Base-by-base conservation (phyloP, 352 stramenopile species). In the Peronospora farinosa region DNA sequence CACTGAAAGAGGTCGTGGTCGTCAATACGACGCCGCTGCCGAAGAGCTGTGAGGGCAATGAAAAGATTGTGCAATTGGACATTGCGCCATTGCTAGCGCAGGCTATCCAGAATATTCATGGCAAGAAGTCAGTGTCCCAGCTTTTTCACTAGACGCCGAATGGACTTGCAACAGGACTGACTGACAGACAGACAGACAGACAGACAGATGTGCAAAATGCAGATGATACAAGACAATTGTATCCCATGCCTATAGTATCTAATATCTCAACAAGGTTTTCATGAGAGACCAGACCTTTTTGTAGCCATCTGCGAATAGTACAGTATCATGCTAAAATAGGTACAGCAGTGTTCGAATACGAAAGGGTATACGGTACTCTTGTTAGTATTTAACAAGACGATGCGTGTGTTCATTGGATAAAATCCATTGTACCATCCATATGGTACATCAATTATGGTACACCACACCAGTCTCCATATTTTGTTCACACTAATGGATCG, bases 21-120 rank as follows among this genome's bases (percentile, higher is more conserved):
- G 83, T 93, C 38, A 95, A 95, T 77, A 95, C 85, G 32, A 92
- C 83, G 49, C 85, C 85, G 21, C 58, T 95, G 54, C 75, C 78
- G 3, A 75, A 82, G 56, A 89, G 75, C 63, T 89, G 92, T 57
- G 68, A 92, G 60, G 91, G 86, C 42, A 98, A 98, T 73, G 88
- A 98, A 32, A 98, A 98, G 76, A 97, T 99, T 37, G 95, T 96
- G 43, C 92, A 98, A 63, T 78, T 99, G 15, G 97, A 97, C 60
- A 98, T 99, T 21, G 96, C 95, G 21, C 96, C 96, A 39, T 78
- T 99, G 1, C 71, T 99, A 27, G 96, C 96, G 12, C 92, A 99
- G 63, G 96, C 96, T n/a, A 99, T 99, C 65, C 96, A 97, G 74
- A 98, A 98, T 74, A 99, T 99, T 70, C 96, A 99, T 79, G 87